phyloP scores from a whole-genome alignment of 108 stramenopile genomes.

The Nannochloropsis oceanica region DNA sequence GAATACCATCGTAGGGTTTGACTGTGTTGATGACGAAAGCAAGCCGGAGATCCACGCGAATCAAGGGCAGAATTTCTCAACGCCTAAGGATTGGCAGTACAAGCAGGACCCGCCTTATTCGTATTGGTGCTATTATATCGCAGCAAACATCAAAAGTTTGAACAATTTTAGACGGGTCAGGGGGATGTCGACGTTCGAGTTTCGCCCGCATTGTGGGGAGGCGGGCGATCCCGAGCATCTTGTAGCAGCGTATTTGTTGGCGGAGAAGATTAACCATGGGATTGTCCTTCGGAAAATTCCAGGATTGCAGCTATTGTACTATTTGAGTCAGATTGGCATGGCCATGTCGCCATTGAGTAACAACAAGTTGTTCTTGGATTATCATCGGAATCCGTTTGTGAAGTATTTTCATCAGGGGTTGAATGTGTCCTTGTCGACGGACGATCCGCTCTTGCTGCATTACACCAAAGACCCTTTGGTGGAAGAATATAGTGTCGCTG shows the following conservation, averaged over 20 bases:
- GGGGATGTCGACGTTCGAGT: conserved; percentile 47
- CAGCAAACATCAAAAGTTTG: conserved; percentile 77
- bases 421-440: conserved; percentile 92
- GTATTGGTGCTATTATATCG: conserved; percentile 61
- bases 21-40: conserved; percentile 98
- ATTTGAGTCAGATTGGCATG: conserved; percentile 71
- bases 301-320: conserved; percentile 90
- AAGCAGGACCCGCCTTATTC: conserved; percentile 44
- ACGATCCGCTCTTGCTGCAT: conserved; percentile 95
- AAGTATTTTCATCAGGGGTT: conserved; percentile 70
- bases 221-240: conserved; percentile 95
- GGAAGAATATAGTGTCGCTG: conserved; percentile 88
- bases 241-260: conserved; percentile 82
- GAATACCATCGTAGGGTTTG: conserved; percentile 80
- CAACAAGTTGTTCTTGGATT: conserved; percentile 95
- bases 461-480: conserved; percentile 93
- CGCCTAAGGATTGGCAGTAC: conserved; percentile 63
- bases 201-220: conserved; percentile 36
- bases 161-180: conserved; percentile 64
- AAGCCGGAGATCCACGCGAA: conserved; percentile 33
- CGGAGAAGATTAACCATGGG: conserved; percentile 91
- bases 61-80: conserved; percentile 1
- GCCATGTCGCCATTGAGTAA: conserved; percentile 85
- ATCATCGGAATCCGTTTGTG: conserved; percentile 74
- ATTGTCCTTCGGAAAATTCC: conserved; percentile 73